phyloP scores from a whole-genome alignment of 495 filamentous ascomycete species.

The Lophiotrema nucula region DNA sequence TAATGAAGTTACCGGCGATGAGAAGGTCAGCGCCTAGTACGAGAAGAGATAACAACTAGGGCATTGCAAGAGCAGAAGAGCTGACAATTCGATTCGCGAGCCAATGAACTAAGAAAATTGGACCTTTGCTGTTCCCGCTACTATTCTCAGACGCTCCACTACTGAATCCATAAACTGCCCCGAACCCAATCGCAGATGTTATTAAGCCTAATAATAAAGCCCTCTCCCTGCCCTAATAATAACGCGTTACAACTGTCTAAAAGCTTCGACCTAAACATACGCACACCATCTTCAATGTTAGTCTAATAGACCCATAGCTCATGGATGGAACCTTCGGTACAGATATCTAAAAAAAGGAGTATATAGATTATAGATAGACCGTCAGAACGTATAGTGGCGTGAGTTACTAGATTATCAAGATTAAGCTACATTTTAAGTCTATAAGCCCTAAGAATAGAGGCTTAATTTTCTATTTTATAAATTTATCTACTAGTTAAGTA shows the following conservation, averaged over 20 bases:
- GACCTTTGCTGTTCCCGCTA: neutral
- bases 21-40: neutral
- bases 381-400: neutral
- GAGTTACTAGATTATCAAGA: conserved; percentile 8
- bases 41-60: neutral
- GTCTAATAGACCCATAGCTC: conserved; percentile 15
- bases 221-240: conserved; percentile 1
- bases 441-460: too few relatives aligned
- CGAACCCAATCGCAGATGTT: neutral
- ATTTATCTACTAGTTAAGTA: too few relatives aligned
- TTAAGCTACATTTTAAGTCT: too few relatives aligned
- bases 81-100: neutral
- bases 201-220: conserved; percentile 7
- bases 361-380: conserved; percentile 1
- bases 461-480: too few relatives aligned
- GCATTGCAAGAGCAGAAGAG: neutral
- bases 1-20: conserved; percentile 1
- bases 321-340: conserved; percentile 15
- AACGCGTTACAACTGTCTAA: conserved; percentile 2
- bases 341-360: conserved; percentile 16
- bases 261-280: neutral
- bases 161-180: conserved; percentile 1
- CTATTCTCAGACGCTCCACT: neutral
- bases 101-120: neutral
- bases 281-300: neutral